Base-by-base conservation (phyloP, 495 filamentous ascomycete species). In the Podospora sp. region DNA sequence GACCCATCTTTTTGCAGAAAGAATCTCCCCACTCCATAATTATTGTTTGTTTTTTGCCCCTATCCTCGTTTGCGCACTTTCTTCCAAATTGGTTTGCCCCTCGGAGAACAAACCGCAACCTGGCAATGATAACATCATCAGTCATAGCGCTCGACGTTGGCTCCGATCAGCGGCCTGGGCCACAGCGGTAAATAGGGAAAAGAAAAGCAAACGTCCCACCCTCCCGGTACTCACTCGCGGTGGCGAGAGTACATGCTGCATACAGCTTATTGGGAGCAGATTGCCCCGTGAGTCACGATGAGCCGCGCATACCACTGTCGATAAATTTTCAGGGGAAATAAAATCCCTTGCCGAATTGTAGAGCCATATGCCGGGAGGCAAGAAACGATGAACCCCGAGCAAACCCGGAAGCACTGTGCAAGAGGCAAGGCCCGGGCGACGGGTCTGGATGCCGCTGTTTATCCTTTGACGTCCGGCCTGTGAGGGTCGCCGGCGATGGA, bases 1-100 rank as follows among this genome's bases (percentile, higher is more conserved):
- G 63, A 50, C 52, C 63, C 63, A 56, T 8, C 18, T 65, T 65
- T 65, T 65, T 65, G 63, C 6, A n/a, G n/a, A n/a, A n/a, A n/a
- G n/a, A n/a, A n/a, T n/a, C n/a, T n/a, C n/a, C n/a, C n/a, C n/a
- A n/a, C n/a, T n/a, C n/a, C n/a, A n/a, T n/a, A n/a, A n/a, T n/a
- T n/a, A n/a, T n/a, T n/a, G n/a, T 46, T 46, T 18, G 40, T 14
- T 46, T 46, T 46, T 46, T 21, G n/a, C 35, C 21, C 7, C 2
- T 6, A 5, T 60, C 12, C 21, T 33, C 29, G 8, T 33, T 33
- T 33, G 8, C 29, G 29, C 29, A 18, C 40, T 18, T 6, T 46
- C 40, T 46, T 18, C 16, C 11, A 46, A 46, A 46, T 46, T 46
- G 16, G 40, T 46, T 46, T 46, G 40, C 12, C 4, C 40, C 40